Conservation (phyloP, 192 early-diverging fungal species). For the Coemansia sp. region DNA sequence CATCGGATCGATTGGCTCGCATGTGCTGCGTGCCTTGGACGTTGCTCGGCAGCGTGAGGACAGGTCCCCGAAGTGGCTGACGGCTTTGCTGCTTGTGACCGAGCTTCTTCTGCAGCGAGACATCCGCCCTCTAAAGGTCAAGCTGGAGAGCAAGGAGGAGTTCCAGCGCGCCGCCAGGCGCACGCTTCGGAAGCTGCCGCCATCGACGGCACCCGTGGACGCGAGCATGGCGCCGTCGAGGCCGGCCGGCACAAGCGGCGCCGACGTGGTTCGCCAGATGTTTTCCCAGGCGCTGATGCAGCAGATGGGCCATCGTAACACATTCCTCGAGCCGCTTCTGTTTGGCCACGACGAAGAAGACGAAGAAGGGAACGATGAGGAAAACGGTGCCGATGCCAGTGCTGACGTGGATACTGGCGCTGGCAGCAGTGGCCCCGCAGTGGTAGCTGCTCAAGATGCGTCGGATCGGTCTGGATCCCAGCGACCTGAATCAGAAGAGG, state of each 20-base stretch:
- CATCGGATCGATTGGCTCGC: slow-evolving; percentile 10
- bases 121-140: slow-evolving; percentile 23
- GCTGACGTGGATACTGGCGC: not conserved
- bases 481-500: not conserved
- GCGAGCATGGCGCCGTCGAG: slow-evolving; percentile 5
- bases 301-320: not conserved
- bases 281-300: slow-evolving; percentile 9
- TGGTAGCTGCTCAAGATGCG: not conserved
- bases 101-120: slow-evolving; percentile 50
- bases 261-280: not conserved
- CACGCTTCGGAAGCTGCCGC: slow-evolving; percentile 46
- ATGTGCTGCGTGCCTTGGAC: slow-evolving; percentile 32
- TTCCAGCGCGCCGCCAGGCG: slow-evolving; percentile 43
- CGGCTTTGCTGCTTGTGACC: slow-evolving; percentile 35
- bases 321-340: slow-evolving; percentile 26
- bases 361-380: slow-evolving; percentile 6
- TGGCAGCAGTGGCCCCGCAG: not conserved
- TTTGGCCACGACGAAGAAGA: slow-evolving; percentile 3
- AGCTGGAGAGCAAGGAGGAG: slow-evolving; percentile 29
- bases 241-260: not conserved
- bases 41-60: slow-evolving; percentile 27
- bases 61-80: slow-evolving; percentile 35
- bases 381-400: not conserved
- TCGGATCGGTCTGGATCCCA: not conserved
- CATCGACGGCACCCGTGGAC: slow-evolving; percentile 23